Evolutionary conservation across 805 yeast species (phyloP).

Genomic region (Starmera quercuum): DNA sequence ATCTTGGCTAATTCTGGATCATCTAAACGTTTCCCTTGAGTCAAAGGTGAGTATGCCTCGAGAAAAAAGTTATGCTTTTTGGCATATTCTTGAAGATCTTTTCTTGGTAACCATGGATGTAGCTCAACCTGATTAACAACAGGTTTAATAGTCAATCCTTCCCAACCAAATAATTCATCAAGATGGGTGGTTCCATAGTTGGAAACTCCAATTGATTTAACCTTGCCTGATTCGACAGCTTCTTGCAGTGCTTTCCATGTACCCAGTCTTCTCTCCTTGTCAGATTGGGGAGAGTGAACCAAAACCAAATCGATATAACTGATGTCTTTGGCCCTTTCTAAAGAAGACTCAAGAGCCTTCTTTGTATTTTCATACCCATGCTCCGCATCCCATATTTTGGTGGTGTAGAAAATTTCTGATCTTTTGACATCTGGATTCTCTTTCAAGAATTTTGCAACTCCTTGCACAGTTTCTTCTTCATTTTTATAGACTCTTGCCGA

Average conservation of each 20-base stretch:
- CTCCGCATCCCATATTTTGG: constrained; percentile 62
- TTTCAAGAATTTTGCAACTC: constrained; percentile 40
- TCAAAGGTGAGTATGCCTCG: constrained; percentile 57
- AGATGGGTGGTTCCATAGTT: constrained; percentile 55
- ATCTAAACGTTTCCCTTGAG: constrained; percentile 36
- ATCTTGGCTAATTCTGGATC: constrained; percentile 36
- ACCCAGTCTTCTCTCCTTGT: constrained; percentile 39
- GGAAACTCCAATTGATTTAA: constrained; percentile 66
- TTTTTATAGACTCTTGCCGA: constrained; percentile 61
- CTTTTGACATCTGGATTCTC: constrained; percentile 45
- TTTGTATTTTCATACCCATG: constrained; percentile 50
- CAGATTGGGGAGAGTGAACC: constrained; percentile 54
- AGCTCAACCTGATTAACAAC: constrained; percentile 62
- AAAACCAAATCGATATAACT: constrained; percentile 61
- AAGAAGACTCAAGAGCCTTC: constrained; percentile 45
- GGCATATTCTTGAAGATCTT: constrained; percentile 33
- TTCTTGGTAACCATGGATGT: constrained; percentile 36
- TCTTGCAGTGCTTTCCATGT: constrained; percentile 73
- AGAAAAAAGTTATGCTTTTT: constrained; percentile 33
- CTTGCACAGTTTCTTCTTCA: constrained; percentile 62
- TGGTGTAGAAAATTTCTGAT: constrained; percentile 48
- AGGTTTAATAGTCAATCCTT: constrained; percentile 43
- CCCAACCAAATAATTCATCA: constrained; percentile 50
- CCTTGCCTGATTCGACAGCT: constrained; percentile 46
- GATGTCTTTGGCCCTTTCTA: constrained; percentile 40